These are phyloP conservation scores for Epichloe gansuensis DNA, from an alignment of 2,329 filamentous ascomycete genomes.

Conservation along the genomic window DNA sequence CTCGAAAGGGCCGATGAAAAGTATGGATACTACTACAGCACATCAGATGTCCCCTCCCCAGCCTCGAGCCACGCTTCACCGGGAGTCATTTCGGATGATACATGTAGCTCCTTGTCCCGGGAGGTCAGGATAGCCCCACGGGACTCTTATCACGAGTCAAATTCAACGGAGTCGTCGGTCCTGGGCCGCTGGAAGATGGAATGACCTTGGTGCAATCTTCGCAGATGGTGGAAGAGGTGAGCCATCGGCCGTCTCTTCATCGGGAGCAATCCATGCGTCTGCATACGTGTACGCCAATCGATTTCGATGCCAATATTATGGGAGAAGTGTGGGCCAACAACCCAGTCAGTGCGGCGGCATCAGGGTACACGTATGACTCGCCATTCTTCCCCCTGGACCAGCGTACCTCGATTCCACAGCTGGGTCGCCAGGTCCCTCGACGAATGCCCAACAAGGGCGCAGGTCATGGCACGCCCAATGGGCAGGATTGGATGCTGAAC, in stretches of 20 bases:
- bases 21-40: conserved; percentile 59
- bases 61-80: conserved; percentile 21
- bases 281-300: conserved; percentile 9
- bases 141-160: conserved; percentile 21
- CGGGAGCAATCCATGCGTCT: neutral
- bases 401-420: conserved; percentile 3
- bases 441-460: neutral
- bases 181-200: conserved; percentile 6
- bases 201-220: conserved; percentile 7
- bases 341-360: neutral
- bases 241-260: neutral
- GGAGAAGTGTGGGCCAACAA: conserved; percentile 13
- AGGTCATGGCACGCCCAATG: conserved; percentile 25
- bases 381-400: conserved; percentile 4
- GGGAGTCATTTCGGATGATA: conserved; percentile 17
- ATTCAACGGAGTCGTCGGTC: conserved; percentile 6
- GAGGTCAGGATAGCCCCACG: conserved; percentile 22
- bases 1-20: conserved; percentile 69
- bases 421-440: conserved; percentile 10
- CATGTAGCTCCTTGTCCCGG: conserved; percentile 9
- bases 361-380: neutral
- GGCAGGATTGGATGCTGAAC: conserved; percentile 45
- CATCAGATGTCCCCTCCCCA: conserved; percentile 48
- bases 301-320: conserved; percentile 12
- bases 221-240: conserved; percentile 1